Conservation (phyloP, 2,329 filamentous ascomycete species). For the Aspergillus caelatus region DNA sequence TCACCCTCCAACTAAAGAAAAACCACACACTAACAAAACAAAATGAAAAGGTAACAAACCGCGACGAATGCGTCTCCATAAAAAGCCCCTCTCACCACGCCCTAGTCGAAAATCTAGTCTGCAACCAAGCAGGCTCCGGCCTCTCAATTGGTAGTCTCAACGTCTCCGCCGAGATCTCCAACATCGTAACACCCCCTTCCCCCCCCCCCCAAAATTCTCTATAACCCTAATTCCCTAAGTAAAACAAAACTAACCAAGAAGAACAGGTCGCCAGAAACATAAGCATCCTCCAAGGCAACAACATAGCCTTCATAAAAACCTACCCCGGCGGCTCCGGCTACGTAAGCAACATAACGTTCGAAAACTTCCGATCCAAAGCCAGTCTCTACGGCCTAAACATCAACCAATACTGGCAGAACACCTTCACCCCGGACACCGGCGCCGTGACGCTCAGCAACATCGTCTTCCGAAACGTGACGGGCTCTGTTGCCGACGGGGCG, state of each 20-base stretch:
- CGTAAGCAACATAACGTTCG: slow-evolving; percentile 39
- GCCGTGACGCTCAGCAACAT: slow-evolving; percentile 28
- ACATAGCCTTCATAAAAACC: slow-evolving; percentile 45
- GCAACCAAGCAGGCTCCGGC: slow-evolving; percentile 41
- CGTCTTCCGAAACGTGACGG: slow-evolving; percentile 33
- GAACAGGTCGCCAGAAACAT: slow-evolving; percentile 38
- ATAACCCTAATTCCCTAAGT: not conserved
- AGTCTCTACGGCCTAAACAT: slow-evolving; percentile 29
- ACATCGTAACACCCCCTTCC: slow-evolving; percentile 24
- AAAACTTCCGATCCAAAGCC: slow-evolving; percentile 30
- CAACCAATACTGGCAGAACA: slow-evolving; percentile 33
- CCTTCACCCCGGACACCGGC: slow-evolving; percentile 26
- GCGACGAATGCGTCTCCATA: slow-evolving; percentile 43
- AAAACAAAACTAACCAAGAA: not conserved
- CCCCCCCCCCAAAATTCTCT: too few species aligned
- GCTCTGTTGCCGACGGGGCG: slow-evolving; percentile 35
- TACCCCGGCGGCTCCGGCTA: slow-evolving; percentile 43
- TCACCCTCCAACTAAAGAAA: not conserved
- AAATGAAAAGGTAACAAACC: slow-evolving; percentile 32
- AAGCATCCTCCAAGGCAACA: slow-evolving; percentile 41
- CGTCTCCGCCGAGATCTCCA: slow-evolving; percentile 33
- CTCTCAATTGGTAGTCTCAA: slow-evolving; percentile 42
- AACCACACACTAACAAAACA: not conserved
- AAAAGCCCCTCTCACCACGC: slow-evolving; percentile 41
- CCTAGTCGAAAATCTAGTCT: slow-evolving; percentile 39